phyloP scores from a whole-genome alignment of 2,329 filamentous ascomycete genomes.

The Fusarium sp. region DNA sequence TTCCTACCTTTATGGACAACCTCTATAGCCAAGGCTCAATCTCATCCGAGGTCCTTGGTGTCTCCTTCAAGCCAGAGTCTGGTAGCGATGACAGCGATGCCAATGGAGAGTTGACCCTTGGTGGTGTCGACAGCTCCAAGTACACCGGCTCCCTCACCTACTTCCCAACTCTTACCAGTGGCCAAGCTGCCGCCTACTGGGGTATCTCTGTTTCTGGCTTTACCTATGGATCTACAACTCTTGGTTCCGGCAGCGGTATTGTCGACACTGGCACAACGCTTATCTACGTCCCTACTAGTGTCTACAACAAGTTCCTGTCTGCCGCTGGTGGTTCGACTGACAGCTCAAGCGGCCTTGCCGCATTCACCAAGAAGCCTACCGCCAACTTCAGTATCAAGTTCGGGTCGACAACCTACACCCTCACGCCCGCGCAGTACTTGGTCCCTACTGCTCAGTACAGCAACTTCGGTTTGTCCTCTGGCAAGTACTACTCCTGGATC shows the following conservation, averaged over 20 bases:
- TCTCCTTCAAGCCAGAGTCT: background rate
- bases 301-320: background rate
- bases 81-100: background rate
- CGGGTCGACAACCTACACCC: background rate
- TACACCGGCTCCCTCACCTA: background rate
- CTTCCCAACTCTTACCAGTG: background rate
- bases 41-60: background rate
- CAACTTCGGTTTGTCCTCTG: background rate
- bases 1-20: background rate
- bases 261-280: conserved; percentile 2
- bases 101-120: conserved; percentile 1
- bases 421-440: background rate
- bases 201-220: background rate
- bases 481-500: background rate
- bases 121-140: background rate
- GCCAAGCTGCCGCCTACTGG: background rate
- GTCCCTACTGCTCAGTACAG: background rate
- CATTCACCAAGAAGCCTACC: background rate
- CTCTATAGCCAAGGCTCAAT: background rate
- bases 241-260: background rate
- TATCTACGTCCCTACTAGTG: background rate
- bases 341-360: background rate
- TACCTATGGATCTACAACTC: background rate
- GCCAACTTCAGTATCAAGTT: background rate
- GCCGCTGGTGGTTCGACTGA: background rate